Percentiles rank a stretch among this genome's conserved stretches.
These are phyloP conservation scores for Kodamaea neixiangensis DNA, from an alignment of 805 yeast genomes.

Conservation along the genomic window DNA sequence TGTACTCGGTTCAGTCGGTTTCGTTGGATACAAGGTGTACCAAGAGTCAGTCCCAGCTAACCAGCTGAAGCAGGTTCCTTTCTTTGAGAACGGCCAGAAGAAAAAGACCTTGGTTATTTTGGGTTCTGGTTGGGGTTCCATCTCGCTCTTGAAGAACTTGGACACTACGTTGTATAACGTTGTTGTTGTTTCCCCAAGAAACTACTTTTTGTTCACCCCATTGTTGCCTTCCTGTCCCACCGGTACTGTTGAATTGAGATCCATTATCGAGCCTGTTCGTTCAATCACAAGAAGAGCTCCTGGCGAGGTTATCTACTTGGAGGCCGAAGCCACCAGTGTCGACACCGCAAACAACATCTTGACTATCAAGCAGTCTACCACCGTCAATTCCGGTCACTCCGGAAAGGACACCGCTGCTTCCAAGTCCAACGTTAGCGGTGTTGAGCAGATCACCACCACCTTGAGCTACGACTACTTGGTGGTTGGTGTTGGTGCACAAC, in stretches of 20 bases:
- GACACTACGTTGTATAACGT: constrained; percentile 89
- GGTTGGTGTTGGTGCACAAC: constrained; percentile 93
- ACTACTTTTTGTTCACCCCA: constrained; percentile 95
- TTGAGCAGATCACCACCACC: constrained; percentile 47
- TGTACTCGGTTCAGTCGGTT: constrained; percentile 56
- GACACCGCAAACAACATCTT: constrained; percentile 71
- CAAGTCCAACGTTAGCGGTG: constrained; percentile 39
- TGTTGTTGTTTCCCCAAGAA: constrained; percentile 88
- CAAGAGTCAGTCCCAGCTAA: constrained; percentile 61
- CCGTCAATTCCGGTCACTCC: constrained; percentile 56
- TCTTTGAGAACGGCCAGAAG: constrained; percentile 55
- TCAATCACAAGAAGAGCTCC: constrained; percentile 76
- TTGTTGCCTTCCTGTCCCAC: constrained; percentile 92
- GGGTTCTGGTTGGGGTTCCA: constrained; percentile 96
- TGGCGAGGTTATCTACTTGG: constrained; percentile 79
- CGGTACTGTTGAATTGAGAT: constrained; percentile 86
- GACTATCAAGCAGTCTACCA: constrained; percentile 60
- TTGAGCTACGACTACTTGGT: constrained; percentile 79
- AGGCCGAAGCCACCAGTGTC: constrained; percentile 85
- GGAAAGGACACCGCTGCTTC: constrained; percentile 49
- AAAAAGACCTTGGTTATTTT: constrained; percentile 76
- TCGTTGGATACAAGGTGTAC: constrained; percentile 54
- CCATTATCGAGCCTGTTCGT: constrained; percentile 92
- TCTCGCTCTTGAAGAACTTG: constrained; percentile 77
- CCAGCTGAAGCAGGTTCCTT: constrained; percentile 62